Evolutionary conservation across 2,329 filamentous ascomycete genomes (phyloP), one percentile per base, ranked within the genome.

Genomic region (Fusarium neocosmosporiellum): DNA sequence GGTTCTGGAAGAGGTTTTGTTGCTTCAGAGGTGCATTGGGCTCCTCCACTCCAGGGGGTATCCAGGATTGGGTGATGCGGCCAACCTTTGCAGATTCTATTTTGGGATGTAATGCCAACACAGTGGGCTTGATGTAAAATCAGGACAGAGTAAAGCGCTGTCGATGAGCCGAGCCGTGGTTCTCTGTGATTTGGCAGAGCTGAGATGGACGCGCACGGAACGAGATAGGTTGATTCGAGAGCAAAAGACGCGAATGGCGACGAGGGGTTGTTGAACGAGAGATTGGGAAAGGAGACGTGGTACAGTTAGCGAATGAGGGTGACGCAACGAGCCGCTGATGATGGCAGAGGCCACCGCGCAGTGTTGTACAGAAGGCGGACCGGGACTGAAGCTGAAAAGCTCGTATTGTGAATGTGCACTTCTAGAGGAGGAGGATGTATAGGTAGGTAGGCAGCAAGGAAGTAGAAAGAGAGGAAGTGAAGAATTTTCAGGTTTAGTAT

Each of bases 91-190:
- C 63, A 70, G 46, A 63, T 72, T 59, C 75, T 77, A 77, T 77
- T 77, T 76, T 77, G 65, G 54, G 70, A 63, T 60, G 64, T 31
- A 64, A 62, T 74, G 75, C 72, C 75, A 77, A 24, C 72, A 67
- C 72, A 75, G 50, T 48, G 70, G 67, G 64, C 50, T 62, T 63
- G 57, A 53, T 18, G 48, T 31, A 36, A 59, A 59, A 64, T 58
- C 43, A 65, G 53, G 57, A 29, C 63, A 63, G 59, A 46, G 14
- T 55, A 24, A 55, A 36, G 53, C 53, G 53, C 46, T 36, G 37
- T 34, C 11, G 41, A 20, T 18, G 50, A 22, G 16, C 41, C 41
- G 33, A 53, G 41, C 54, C 31, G 39, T 50, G 54, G 27, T 31
- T 59, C 58, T 54, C 55, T 22, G 34, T 39, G 58, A 57, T 37